Base-by-base conservation (phyloP, 2,329 filamentous ascomycete species). In the Aspergillus novofumigatus region DNA sequence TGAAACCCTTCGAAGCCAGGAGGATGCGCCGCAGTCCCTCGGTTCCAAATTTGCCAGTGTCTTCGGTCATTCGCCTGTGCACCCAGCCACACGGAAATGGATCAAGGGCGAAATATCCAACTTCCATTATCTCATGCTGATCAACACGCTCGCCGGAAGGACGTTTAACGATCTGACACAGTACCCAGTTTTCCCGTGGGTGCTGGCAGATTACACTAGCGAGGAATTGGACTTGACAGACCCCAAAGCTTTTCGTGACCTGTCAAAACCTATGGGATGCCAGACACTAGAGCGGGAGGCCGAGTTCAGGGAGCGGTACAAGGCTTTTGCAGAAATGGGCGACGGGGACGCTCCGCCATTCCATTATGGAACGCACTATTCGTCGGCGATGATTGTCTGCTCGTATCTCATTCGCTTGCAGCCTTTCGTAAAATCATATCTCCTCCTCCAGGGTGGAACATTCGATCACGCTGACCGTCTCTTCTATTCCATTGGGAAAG, bases 91-190 rank as follows among this genome's bases (percentile, higher is more conserved):
- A 67, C 88, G 89, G 62, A 88, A 87, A 71, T 99, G 94, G 94
- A 84, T 94, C 58, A 89, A 87, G 70, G 94, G 95, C 11, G 94
- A 99, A 68, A 91, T 97, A 51, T 97, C 93, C 14, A 99, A 99
- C 72, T 99, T 99, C 67, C 92, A 97, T 73, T 99, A 99, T 69
- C 83, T 99, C 38, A 99, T 99, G 93, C 86, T 97, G 59, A 87
- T 99, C 69, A 99, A 99, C 69, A 97, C 94, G 0, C 91, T 99
- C 83, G 95, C 95, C 28, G 94, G 94, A 2, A 83, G 94, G 53
- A 97, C 94, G 0, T 99, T 99, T 78, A 99, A 99, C 69, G 94
- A 99, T 69, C 80, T 99, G 20, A 99, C 94, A 0, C 95, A 99
- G 68, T 99, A 99, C 67, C 94, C 94, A 0, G 92, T 99, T 20